Evolutionary conservation across 2,329 filamentous ascomycete genomes (phyloP).

Genomic region (Pseudocercospora fijiensis): DNA sequence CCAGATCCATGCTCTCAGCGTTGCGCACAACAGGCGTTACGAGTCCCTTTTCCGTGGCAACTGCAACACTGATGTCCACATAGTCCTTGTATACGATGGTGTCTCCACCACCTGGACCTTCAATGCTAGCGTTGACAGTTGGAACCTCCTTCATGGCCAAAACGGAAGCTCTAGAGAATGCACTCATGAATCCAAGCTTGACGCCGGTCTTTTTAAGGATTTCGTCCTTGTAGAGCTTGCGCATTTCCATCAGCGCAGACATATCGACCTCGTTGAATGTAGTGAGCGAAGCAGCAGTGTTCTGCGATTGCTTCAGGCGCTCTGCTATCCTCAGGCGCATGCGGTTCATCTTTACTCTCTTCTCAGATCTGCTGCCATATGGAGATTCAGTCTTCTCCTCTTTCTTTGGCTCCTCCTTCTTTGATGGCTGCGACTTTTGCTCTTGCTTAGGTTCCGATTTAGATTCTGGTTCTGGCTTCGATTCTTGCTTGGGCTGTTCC

Average conservation of each 20-base stretch:
- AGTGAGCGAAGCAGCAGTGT: slow-evolving; percentile 93
- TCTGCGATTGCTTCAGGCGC: slow-evolving; percentile 97
- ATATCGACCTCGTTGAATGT: slow-evolving; percentile 99
- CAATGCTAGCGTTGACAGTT: slow-evolving; percentile 92
- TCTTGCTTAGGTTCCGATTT: slow-evolving; percentile 48
- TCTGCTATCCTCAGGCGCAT: slow-evolving; percentile 98
- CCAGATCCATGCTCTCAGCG: slow-evolving; percentile 80
- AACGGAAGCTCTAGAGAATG: slow-evolving; percentile 85
- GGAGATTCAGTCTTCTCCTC: slow-evolving; percentile 43
- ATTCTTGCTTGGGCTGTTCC: slow-evolving; percentile 38
- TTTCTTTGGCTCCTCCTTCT: slow-evolving; percentile 43
- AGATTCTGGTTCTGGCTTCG: slow-evolving; percentile 43
- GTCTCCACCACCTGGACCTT: slow-evolving; percentile 90
- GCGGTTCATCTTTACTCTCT: slow-evolving; percentile 98
- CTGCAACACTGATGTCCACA: slow-evolving; percentile 94
- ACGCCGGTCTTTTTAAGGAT: slow-evolving; percentile 93
- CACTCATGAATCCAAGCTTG: slow-evolving; percentile 99
- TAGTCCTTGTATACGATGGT: slow-evolving; percentile 98
- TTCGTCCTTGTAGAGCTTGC: slow-evolving; percentile 96
- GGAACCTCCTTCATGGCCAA: slow-evolving; percentile 95
- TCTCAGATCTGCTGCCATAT: slow-evolving; percentile 78
- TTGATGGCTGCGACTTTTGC: slow-evolving; percentile 39
- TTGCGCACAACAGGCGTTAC: slow-evolving; percentile 97
- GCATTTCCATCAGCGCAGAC: slow-evolving; percentile 95
- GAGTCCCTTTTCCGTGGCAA: slow-evolving; percentile 94